phyloP scores from a whole-genome alignment of 148 eudicot species.

The Linanthus parryae region DNA sequence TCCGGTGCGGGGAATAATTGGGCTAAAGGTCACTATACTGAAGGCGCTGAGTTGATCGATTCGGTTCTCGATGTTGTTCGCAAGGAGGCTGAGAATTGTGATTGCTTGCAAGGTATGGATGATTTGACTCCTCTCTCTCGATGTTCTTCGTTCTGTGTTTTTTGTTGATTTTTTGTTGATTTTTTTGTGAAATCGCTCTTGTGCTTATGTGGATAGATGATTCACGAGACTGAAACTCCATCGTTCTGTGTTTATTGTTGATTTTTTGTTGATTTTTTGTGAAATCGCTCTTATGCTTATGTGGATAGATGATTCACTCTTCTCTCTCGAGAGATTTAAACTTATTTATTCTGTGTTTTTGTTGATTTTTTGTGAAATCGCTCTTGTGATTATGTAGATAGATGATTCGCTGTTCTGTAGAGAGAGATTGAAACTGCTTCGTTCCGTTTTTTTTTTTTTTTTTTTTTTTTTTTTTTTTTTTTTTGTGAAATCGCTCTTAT shows the following conservation, averaged over 20 bases:
- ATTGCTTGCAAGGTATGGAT: slow-evolving; percentile 52
- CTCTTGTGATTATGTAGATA: too few relatives aligned
- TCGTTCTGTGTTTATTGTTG: not conserved
- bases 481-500: too few relatives aligned
- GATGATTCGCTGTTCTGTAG: too few relatives aligned
- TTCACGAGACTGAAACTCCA: not conserved
- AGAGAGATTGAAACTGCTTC: too few relatives aligned
- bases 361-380: too few relatives aligned
- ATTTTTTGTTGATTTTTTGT: not conserved
- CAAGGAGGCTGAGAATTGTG: slow-evolving; percentile 66
- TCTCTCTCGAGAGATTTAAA: too few relatives aligned
- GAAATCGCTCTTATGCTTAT: not conserved
- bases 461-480: too few relatives aligned
- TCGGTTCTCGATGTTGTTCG: slow-evolving; percentile 71
- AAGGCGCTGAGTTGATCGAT: slow-evolving; percentile 73
- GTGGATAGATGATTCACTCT: not conserved
- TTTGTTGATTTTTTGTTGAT: not conserved
- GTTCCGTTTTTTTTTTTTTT: too few relatives aligned
- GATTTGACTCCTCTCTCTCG: not conserved
- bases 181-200: not conserved
- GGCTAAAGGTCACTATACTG: slow-evolving; percentile 80
- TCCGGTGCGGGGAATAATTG: slow-evolving; percentile 73
- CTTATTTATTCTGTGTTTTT: too few relatives aligned
- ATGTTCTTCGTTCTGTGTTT: not conserved
- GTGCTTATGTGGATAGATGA: not conserved